Evolutionary conservation across 1,284 basidiomycete species (phyloP).

Genomic region (Neolentinus lepideus): DNA sequence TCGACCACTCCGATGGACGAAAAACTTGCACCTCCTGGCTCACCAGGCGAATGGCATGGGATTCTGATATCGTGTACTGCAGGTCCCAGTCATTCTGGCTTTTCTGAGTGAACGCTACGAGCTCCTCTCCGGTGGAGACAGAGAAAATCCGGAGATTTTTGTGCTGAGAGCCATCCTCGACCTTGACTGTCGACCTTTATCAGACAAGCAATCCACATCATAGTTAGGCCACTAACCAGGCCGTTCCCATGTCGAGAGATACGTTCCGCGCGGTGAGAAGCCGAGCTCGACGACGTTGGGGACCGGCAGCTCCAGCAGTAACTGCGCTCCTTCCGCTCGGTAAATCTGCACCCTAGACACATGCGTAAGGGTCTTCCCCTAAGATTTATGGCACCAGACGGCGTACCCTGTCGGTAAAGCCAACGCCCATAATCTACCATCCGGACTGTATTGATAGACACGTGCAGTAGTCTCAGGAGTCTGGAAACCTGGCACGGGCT

Average conservation of each 20-base stretch:
- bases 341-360: constrained; percentile 62
- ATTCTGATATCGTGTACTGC: constrained; percentile 89
- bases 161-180: constrained; percentile 78
- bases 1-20: constrained; percentile 70
- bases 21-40: constrained; percentile 87
- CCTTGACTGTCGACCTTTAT: constrained; percentile 41
- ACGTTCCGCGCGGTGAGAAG: constrained; percentile 91
- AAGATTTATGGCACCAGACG: neutral
- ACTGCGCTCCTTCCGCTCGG: constrained; percentile 66
- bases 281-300: constrained; percentile 77
- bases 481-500: constrained; percentile 58
- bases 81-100: constrained; percentile 81
- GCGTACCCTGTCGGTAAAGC: constrained; percentile 69
- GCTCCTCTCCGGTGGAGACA: constrained; percentile 72
- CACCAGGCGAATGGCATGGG: constrained; percentile 81
- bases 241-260: constrained; percentile 92
- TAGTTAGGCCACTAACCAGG: constrained; percentile 38
- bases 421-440: constrained; percentile 86
- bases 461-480: constrained; percentile 64
- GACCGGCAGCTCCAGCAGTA: constrained; percentile 64
- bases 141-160: constrained; percentile 88
- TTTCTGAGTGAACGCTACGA: constrained; percentile 81
- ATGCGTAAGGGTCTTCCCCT: neutral
- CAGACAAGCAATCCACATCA: constrained; percentile 9
- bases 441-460: constrained; percentile 79